Conservation (phyloP, 176 grass and related monocot genomes). For the Poa annua region DNA sequence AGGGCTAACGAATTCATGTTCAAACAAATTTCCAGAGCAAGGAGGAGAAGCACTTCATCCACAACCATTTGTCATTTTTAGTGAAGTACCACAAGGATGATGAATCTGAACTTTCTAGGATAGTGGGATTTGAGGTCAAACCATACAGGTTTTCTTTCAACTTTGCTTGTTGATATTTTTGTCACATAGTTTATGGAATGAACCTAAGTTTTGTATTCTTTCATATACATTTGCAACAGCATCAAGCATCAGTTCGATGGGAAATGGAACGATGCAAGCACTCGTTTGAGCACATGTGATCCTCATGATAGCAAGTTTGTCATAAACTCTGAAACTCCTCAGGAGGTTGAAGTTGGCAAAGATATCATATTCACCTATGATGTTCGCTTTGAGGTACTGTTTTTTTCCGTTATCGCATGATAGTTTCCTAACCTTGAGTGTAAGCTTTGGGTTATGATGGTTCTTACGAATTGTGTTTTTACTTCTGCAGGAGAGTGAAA, state of each 20-base stretch:
- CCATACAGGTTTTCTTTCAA: constrained; percentile 55
- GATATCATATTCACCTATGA: constrained; percentile 74
- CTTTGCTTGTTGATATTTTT: not conserved
- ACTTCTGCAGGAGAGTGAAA: constrained; percentile 57
- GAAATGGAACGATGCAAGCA: constrained; percentile 54
- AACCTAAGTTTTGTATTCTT: constrained; percentile 25
- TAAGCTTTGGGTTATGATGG: not conserved
- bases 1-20: not conserved
- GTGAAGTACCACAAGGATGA: constrained; percentile 62
- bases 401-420: not conserved
- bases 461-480: constrained; percentile 31
- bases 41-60: constrained; percentile 64
- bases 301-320: constrained; percentile 59
- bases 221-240: constrained; percentile 40
- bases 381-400: constrained; percentile 62
- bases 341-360: constrained; percentile 55
- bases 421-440: constrained; percentile 36
- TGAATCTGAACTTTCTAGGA: constrained; percentile 54
- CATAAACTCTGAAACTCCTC: constrained; percentile 43
- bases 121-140: constrained; percentile 66
- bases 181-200: constrained; percentile 10
- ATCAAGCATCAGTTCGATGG: constrained; percentile 55
- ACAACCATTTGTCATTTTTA: constrained; percentile 60
- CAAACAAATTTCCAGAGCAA: constrained; percentile 51
- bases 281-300: constrained; percentile 69